phyloP scores from a whole-genome alignment of 1,284 basidiomycete species.

The Boletus sp. region DNA sequence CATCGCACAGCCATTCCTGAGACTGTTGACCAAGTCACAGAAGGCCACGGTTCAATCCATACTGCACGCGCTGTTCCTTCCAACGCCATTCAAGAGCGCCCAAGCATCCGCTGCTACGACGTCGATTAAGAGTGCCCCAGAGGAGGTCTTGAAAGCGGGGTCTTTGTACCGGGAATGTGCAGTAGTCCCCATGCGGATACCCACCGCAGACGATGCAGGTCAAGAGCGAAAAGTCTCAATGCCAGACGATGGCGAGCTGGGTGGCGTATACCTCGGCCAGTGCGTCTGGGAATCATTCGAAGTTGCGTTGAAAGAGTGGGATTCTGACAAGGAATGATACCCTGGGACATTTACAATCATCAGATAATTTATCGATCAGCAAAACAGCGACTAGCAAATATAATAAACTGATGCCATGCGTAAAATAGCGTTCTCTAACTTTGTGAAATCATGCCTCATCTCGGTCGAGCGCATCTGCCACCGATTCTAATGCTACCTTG shows the following conservation, averaged over 20 bases:
- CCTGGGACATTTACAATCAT: too few relatives aligned
- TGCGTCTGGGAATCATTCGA: constrained; percentile 78
- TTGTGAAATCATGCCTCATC: constrained; percentile 28
- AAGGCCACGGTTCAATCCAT: constrained; percentile 61
- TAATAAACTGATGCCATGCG: constrained; percentile 29
- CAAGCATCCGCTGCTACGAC: neutral
- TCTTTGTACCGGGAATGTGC: constrained; percentile 76
- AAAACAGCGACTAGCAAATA: constrained; percentile 29
- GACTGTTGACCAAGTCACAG: constrained; percentile 66
- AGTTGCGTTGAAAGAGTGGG: constrained; percentile 63
- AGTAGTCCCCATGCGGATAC: constrained; percentile 55
- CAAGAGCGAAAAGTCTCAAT: constrained; percentile 37
- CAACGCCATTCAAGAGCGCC: constrained; percentile 67
- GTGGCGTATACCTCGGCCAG: constrained; percentile 66
- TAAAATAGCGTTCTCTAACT: constrained; percentile 9
- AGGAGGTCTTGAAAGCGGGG: constrained; percentile 72
- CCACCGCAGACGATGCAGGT: constrained; percentile 35
- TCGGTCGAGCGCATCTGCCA: constrained; percentile 36
- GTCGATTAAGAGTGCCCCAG: constrained; percentile 27
- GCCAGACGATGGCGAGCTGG: constrained; percentile 66
- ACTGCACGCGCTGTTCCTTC: constrained; percentile 73
- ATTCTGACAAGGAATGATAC: constrained; percentile 40
- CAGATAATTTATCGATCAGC: constrained; percentile 36
- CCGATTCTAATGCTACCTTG: constrained; percentile 42
- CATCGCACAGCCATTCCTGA: constrained; percentile 60